Percentiles rank a stretch among this genome's conserved stretches.
Conservation (phyloP, 441 rosid genomes). For the Raphanus hybrid region DNA sequence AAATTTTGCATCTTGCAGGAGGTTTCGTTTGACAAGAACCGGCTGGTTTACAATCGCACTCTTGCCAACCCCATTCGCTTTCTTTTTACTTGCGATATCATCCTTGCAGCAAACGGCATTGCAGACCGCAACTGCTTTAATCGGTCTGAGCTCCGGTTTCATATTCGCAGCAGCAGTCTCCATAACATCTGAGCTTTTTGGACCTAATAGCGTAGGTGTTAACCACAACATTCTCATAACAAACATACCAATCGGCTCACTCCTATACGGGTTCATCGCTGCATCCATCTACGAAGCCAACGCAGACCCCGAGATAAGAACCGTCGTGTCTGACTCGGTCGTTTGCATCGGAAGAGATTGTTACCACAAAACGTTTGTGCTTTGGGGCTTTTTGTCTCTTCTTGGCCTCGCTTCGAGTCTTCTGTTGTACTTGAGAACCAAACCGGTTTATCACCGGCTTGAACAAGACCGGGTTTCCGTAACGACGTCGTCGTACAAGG, state of each 20-base stretch:
- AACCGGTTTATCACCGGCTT: slow-evolving; percentile 73
- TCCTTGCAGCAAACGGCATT: slow-evolving; percentile 52
- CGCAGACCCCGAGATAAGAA: slow-evolving; percentile 33
- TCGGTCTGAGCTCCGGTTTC: slow-evolving; percentile 94
- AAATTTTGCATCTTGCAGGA: slow-evolving; percentile 51
- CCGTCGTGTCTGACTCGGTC: slow-evolving; percentile 47
- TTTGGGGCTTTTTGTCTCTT: slow-evolving; percentile 86
- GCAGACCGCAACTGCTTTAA: slow-evolving; percentile 63
- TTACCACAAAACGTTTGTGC: slow-evolving; percentile 71
- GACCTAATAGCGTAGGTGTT: slow-evolving; percentile 85
- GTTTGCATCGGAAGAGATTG: slow-evolving; percentile 85
- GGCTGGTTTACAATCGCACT: slow-evolving; percentile 87
- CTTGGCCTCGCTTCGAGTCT: slow-evolving; percentile 66
- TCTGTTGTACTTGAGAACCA: slow-evolving; percentile 76
- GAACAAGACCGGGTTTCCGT: slow-evolving; percentile 54
- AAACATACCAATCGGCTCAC: slow-evolving; percentile 88
- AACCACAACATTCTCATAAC: slow-evolving; percentile 97
- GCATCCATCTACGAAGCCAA: slow-evolving; percentile 78
- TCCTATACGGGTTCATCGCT: slow-evolving; percentile 78
- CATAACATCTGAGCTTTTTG: slow-evolving; percentile 87
- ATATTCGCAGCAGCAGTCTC: slow-evolving; percentile 96
- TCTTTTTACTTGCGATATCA: slow-evolving; percentile 62
- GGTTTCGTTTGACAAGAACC: slow-evolving; percentile 79
- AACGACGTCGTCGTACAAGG: slow-evolving; percentile 27
- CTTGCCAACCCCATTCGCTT: slow-evolving; percentile 81